Evolutionary conservation across 106 monocot genomes (phyloP), one percentile per base, ranked within the genome.

Genomic region (Posidonia australis): DNA sequence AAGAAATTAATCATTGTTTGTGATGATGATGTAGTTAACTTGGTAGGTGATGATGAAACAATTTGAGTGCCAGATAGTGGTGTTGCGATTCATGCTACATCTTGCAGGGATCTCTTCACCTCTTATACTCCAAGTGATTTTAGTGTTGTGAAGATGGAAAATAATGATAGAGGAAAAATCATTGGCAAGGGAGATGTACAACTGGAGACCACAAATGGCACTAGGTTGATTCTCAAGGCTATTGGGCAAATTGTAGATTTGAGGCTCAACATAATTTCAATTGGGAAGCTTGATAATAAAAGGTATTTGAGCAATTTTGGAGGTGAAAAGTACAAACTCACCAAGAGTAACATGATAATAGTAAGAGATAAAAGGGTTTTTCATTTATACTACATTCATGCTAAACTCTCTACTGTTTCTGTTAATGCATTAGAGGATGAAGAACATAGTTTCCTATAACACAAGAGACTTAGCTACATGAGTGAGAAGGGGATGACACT

Each of bases 261-360:
- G 20, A 42, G 18, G 0, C 42, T 78, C 12, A 78, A 78, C 51
- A 31, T 78, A 4, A 54, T 78, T 16, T 78, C 54, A 5, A n/a
- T 26, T 25, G 43, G 25, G 7, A 65, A 46, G 14, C 66, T 78
- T 19, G n/a, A n/a, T n/a, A n/a, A n/a, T n/a, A n/a, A n/a, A n/a
- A n/a, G n/a, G n/a, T n/a, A n/a, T n/a, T n/a, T n/a, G 49, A 56
- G 32, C 41, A 28, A 22, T 63, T 71, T 51, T 5, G 18, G 62
- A 5, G 45, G 28, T 72, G 63, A 13, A 13, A 2, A 72, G 22
- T 77, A 64, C 30, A 71, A 51, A 64, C 65, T 77, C 27, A 60
- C 58, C n/a, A 71, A 60, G 11, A 47, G 49, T 0, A 44, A 42
- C n/a, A 3, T 75, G 28, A 28, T 75, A 14, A 27, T 75, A 17